Conservation (phyloP, 192 early-diverging fungal species). For the Backusella macrospora region DNA sequence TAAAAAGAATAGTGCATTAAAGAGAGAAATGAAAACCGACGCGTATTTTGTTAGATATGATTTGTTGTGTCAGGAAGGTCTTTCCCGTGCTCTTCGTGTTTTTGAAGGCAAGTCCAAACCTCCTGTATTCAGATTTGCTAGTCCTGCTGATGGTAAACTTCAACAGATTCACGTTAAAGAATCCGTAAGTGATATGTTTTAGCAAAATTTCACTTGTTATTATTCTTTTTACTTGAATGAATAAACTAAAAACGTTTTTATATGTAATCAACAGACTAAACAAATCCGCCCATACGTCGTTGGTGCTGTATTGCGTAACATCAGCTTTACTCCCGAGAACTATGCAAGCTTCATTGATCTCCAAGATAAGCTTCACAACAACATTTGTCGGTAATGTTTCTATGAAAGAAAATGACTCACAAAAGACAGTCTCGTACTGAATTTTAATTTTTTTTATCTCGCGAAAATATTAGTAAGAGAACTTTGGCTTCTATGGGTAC, state of each 20-base stretch:
- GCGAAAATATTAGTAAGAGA: constrained; percentile 63
- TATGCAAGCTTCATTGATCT: constrained; percentile 98
- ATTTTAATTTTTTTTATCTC: constrained; percentile 16
- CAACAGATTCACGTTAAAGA: constrained; percentile 69
- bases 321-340: constrained; percentile 77
- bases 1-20: neutral
- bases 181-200: constrained; percentile 54
- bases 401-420: neutral
- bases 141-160: constrained; percentile 57
- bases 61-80: constrained; percentile 95
- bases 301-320: constrained; percentile 86
- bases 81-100: constrained; percentile 84
- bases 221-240: neutral
- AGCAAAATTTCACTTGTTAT: neutral
- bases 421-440: constrained; percentile 11
- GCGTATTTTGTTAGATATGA: constrained; percentile 73
- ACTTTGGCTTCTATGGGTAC: constrained; percentile 97
- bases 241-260: neutral
- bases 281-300: constrained; percentile 87
- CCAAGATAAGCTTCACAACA: constrained; percentile 98
- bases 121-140: constrained; percentile 66
- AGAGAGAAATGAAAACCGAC: neutral
- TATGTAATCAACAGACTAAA: constrained; percentile 61
- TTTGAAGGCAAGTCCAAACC: constrained; percentile 76
- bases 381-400: constrained; percentile 81